Base-by-base conservation (phyloP, 2,329 filamentous ascomycete genomes). In the Nakataea oryzae region DNA sequence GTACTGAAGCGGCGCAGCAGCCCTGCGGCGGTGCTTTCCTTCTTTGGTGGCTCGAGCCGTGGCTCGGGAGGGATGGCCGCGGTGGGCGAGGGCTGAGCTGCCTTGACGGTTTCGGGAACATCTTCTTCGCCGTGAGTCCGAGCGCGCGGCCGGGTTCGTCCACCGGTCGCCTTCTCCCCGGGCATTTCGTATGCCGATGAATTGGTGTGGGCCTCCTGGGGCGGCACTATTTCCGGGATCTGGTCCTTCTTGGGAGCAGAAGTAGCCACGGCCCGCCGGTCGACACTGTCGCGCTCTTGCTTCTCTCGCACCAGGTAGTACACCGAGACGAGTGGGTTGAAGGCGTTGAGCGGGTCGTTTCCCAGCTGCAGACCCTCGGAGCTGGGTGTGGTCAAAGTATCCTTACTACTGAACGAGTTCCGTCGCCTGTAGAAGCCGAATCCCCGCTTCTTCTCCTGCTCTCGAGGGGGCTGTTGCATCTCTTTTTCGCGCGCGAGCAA, bases 291-390 rank as follows among this genome's bases (percentile, higher is more conserved):
- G 47, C 91, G 86, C 59, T 96, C 91, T 66, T 91, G 86, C 76
- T 97, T 97, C 77, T 99, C 95, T 67, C 86, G 88, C n/a, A 96
- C 95, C 3, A 99, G 83, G 70, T 96, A 96, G 74, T 99, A 99
- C 17, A 99, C 88, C 1, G 95, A 97, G 9, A 97, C 81, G 17
- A 97, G 79, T 9, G 95, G 95, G 69, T 90, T 93, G 73, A 90
- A 99, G 4, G 95, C 95, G 73, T 97, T 97, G 63, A 96, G 78
- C 0, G 95, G 93, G 70, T 99, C 95, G 62, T 84, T 85, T 13
- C 92, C 92, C 41, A 93, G 77, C 66, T 91, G 86, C 24, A 97
- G 80, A 4, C 89, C 90, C 73, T 99, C 95, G 1, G 86, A 85
- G 60, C 93, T 97, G n/a, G 90, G 88, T 1, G 87, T 88, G 6